Evolutionary conservation across 2,329 filamentous ascomycete species (phyloP).

Genomic region (Hypoxylon sp.): DNA sequence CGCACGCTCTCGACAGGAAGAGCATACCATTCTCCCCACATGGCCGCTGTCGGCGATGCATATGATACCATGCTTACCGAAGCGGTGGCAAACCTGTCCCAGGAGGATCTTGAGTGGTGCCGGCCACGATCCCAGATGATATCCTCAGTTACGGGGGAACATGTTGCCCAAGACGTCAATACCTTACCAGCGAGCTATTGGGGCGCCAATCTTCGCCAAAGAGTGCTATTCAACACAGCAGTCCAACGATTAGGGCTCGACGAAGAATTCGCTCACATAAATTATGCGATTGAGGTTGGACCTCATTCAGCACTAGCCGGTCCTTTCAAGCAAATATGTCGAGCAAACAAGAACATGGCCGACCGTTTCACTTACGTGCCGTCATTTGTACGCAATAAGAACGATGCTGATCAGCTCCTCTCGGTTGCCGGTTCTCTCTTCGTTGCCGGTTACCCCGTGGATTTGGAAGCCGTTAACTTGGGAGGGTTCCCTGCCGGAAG

Average conservation of each 20-base stretch:
- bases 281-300: slow-evolving; percentile 46
- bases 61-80: slow-evolving; percentile 32
- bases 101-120: background rate
- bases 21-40: slow-evolving; percentile 56
- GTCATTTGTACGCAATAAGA: slow-evolving; percentile 41
- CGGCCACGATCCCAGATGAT: slow-evolving; percentile 16
- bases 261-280: slow-evolving; percentile 44
- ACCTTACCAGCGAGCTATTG: slow-evolving; percentile 43
- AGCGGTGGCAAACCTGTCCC: background rate
- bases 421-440: slow-evolving; percentile 46
- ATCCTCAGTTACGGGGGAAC: slow-evolving; percentile 23
- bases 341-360: slow-evolving; percentile 34
- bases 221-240: slow-evolving; percentile 50
- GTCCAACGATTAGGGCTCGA: slow-evolving; percentile 53
- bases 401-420: slow-evolving; percentile 41
- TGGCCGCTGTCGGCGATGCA: slow-evolving; percentile 55
- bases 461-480: slow-evolving; percentile 43
- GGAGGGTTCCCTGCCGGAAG: slow-evolving; percentile 7
- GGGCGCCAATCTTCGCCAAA: slow-evolving; percentile 44
- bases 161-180: slow-evolving; percentile 19
- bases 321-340: slow-evolving; percentile 52
- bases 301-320: slow-evolving; percentile 50
- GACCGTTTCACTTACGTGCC: slow-evolving; percentile 41
- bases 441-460: slow-evolving; percentile 38
- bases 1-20: slow-evolving; percentile 54